Evolutionary conservation across 495 filamentous ascomycete genomes (phyloP), one percentile per base, ranked within the genome.

Genomic region (Bryoglossum gracile): DNA sequence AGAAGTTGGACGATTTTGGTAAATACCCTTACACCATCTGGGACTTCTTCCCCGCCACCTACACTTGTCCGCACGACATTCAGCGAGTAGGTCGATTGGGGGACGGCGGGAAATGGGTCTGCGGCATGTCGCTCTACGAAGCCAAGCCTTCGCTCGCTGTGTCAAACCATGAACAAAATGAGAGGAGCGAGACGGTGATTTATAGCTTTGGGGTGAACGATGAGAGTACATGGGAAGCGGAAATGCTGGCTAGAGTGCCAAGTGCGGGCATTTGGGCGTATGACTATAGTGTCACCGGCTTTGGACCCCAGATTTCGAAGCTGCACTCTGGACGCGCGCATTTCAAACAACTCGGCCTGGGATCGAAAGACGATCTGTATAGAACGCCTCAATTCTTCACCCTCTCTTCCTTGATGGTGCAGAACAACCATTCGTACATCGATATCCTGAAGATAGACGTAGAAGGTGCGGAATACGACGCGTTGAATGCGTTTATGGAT

Each of bases 371-470:
- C 23, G 54, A 63, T 22, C 21, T 44, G 6, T 13, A 6, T 2
- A 43, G 50, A 8, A 18, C 16, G 14, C 60, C 62, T 5, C 60
- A 56, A 34, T 63, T 57, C 50, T 63, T 55, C 36, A 56, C 56
- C 8, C 47, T 65, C 25, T 35, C 38, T 17, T 42, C 52, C 0
- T 40, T 65, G n/a, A 63, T 65, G 62, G 46, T 48, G 22, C 36
- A 54, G 46, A 65, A 65, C 35, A 50, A 50, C 8, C 62, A 65
- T 35, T 45, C 43, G 5, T 63, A 63, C 46, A 62, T 65, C 46
- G 62, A 65, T 49, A 59, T 65, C 42, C 43, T 65, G 33, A 65
- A 65, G 36, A 60, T 65, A 26, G 62, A 65, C 50, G 58, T 65
- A 42, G 62, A 65, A 39, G 58, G 51, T 34, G 46, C 51, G 10